A percentile compares a stretch with the other conserved stretches of the same genome.
Evolutionary conservation across 108 stramenopile genomes (phyloP).

Genomic region (Cyclostephanos invisitatus): DNA sequence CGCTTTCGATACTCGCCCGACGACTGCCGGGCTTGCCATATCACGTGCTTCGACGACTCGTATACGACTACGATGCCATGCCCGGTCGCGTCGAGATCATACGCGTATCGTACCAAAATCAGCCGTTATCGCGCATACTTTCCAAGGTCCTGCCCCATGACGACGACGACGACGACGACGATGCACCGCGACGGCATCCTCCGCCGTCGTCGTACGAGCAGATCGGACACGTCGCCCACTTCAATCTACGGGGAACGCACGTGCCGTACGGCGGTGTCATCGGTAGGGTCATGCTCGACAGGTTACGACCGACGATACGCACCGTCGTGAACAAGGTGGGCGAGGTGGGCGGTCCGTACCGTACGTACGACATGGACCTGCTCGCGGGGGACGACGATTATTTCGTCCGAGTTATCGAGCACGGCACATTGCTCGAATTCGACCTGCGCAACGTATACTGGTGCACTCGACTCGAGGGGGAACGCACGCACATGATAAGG

Average conservation of each 20-base stretch:
- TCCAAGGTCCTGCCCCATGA: slow-evolving; percentile 60
- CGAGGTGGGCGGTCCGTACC: slow-evolving; percentile 86
- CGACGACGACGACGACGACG: neutral
- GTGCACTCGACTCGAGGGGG: slow-evolving; percentile 88
- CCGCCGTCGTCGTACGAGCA: slow-evolving; percentile 90
- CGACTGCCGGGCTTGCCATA: slow-evolving; percentile 19
- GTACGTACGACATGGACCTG: slow-evolving; percentile 93
- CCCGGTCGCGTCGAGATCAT: slow-evolving; percentile 18
- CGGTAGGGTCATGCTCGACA: slow-evolving; percentile 89
- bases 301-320: slow-evolving; percentile 60
- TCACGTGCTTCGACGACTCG: slow-evolving; percentile 7
- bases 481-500: slow-evolving; percentile 78
- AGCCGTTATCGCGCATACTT: slow-evolving; percentile 68
- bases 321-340: slow-evolving; percentile 97
- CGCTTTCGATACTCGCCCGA: slow-evolving; percentile 8
- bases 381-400: slow-evolving; percentile 84
- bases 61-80: slow-evolving; percentile 12
- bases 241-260: slow-evolving; percentile 86
- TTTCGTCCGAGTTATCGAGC: slow-evolving; percentile 73
- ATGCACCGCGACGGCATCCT: slow-evolving; percentile 31
- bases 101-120: slow-evolving; percentile 52
- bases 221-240: slow-evolving; percentile 94
- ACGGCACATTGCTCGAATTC: slow-evolving; percentile 77
- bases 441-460: slow-evolving; percentile 95
- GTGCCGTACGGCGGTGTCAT: slow-evolving; percentile 85